Percentiles rank a stretch among this genome's conserved stretches.
Evolutionary conservation across 1,139 yeast species (phyloP).

Genomic region (Magnusiomyces ingens): DNA sequence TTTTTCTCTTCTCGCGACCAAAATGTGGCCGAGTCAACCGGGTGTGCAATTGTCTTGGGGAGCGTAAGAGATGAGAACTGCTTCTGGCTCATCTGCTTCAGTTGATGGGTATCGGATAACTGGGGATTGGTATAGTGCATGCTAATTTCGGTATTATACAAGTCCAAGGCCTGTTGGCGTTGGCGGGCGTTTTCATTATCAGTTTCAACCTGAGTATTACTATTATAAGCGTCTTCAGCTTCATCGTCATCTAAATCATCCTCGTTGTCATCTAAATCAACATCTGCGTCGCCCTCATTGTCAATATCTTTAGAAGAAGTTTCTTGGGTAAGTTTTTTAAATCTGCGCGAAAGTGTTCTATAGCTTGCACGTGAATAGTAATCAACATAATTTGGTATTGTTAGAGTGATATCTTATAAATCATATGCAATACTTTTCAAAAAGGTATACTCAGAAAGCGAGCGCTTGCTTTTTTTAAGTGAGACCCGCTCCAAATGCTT

Average conservation of each 20-base stretch:
- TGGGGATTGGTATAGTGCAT: background rate
- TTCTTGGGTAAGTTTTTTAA: conserved; percentile 2
- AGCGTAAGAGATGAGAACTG: background rate
- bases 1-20: conserved; percentile 21
- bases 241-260: background rate
- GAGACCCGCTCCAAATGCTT: background rate
- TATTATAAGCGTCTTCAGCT: background rate
- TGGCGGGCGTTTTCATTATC: background rate
- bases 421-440: background rate
- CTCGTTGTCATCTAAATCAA: background rate
- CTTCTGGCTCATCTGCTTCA: background rate
- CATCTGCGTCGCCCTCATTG: background rate
- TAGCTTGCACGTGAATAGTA: background rate
- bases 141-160: background rate
- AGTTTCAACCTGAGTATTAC: background rate
- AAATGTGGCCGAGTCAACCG: background rate
- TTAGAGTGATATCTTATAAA: background rate
- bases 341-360: background rate
- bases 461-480: background rate
- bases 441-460: conserved; percentile 4
- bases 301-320: background rate
- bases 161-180: too few relatives aligned
- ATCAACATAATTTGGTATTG: background rate
- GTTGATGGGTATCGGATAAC: background rate
- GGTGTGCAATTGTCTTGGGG: background rate